These are phyloP conservation scores for Diaporthe ilicicola DNA, from an alignment of 2,329 filamentous ascomycete species.

Conservation along the genomic window DNA sequence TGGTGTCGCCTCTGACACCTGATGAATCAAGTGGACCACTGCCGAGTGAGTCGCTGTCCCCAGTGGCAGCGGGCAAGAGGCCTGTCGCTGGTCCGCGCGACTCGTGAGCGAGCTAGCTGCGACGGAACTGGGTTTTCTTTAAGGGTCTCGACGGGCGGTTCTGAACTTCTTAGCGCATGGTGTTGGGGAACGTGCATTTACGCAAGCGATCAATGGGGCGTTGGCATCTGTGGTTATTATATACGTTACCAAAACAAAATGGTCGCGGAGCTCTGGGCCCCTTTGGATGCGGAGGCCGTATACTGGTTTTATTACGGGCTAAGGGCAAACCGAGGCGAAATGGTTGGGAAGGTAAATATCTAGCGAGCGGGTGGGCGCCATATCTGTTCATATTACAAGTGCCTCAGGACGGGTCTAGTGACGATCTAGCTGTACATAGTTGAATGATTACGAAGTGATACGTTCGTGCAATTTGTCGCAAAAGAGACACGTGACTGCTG, in stretches of 20 bases:
- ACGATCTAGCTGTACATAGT: conserved; percentile 14
- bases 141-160: background rate
- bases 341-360: conserved; percentile 5
- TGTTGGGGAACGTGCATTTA: conserved; percentile 25
- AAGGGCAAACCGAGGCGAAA: conserved; percentile 10
- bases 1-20: conserved; percentile 10
- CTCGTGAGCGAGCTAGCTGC: conserved; percentile 1
- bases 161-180: conserved; percentile 23
- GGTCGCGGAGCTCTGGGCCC: background rate
- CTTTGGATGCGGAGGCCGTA: background rate
- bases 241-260: conserved; percentile 9
- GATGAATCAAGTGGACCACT: background rate
- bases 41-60: conserved; percentile 1
- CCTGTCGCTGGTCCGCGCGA: background rate
- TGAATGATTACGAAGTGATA: conserved; percentile 21
- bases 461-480: background rate
- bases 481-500: background rate
- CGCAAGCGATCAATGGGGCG: conserved; percentile 14
- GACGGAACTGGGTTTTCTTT: background rate
- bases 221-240: background rate
- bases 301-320: background rate
- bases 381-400: conserved; percentile 10
- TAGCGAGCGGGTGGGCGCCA: background rate
- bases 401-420: background rate
- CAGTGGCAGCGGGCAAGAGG: conserved; percentile 12